Evolutionary conservation across 768 basidiomycete species (phyloP), one percentile per base, ranked within the genome.

Genomic region (Termitomyces titanicus): DNA sequence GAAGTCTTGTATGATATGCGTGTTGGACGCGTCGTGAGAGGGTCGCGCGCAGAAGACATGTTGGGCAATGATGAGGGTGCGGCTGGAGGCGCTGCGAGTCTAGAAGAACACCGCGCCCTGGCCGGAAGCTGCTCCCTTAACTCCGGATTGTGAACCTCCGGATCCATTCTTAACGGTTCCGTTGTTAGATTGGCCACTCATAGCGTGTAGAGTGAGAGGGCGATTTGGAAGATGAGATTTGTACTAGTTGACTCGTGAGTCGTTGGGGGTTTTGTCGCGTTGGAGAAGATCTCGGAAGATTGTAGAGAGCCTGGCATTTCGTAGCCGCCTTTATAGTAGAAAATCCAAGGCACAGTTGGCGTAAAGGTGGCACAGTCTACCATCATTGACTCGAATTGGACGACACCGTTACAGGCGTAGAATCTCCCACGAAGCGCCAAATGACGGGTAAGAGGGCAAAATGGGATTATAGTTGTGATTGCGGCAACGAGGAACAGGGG

Each of bases 31-130:
- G 58, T 52, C 12, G 8, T 20, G 51, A 47, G 29, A 45, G 39
- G 47, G 37, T 53, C 31, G 22, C 20, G 51, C 44, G 45, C 29
- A 22, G 34, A 40, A 47, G 22, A 51, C 47, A 34, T 42, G 56
- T 55, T 50, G 20, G 38, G 24, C 50, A 47, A 29, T 54, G 35
- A 22, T 37, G 47, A n/a, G n/a, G n/a, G n/a, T n/a, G n/a, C n/a
- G n/a, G n/a, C n/a, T 50, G 35, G 18, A 31, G 39, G 7, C 33
- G 6, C 44, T 9, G 24, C 53, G n/a, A 49, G 61, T 70, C 74
- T 67, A 86, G 73, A 86, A 86, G 72, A 86, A 84, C 34, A 82
- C 78, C 46, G 84, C 74, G 42, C 78, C 83, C 27, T 72, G 77
- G 17, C 74, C 67, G 38, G 77, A 73, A 42, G 83, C 83, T 43